phyloP scores from a whole-genome alignment of 2,329 filamentous ascomycete genomes.

The Cladophialophora yegresii region DNA sequence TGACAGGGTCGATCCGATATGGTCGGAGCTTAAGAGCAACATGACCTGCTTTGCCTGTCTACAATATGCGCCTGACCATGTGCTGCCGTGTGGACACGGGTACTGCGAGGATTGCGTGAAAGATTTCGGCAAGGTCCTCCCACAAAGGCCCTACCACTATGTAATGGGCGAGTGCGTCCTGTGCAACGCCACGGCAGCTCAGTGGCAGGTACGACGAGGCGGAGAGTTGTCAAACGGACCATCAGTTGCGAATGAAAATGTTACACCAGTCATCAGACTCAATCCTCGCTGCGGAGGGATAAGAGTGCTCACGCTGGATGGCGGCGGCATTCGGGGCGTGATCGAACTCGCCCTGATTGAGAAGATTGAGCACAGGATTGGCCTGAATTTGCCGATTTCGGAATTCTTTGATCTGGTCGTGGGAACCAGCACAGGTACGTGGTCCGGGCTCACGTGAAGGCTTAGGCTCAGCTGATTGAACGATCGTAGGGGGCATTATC shows the following conservation, averaged over 20 bases:
- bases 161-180: conserved; percentile 1
- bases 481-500: conserved; percentile 4
- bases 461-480: neutral
- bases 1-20: neutral
- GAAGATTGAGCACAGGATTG: conserved; percentile 10
- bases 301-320: conserved; percentile 7
- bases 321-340: conserved; percentile 5
- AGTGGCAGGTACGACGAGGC: neutral
- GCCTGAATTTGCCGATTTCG: conserved; percentile 1
- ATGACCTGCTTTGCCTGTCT: conserved; percentile 14
- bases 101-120: conserved; percentile 10
- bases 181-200: neutral
- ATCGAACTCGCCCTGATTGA: conserved; percentile 6
- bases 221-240: too few species aligned
- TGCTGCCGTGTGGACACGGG: conserved; percentile 8
- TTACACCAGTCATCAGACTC: neutral
- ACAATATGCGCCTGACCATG: conserved; percentile 9
- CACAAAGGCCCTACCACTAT: conserved; percentile 6
- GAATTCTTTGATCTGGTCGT: conserved; percentile 12
- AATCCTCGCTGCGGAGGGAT: conserved; percentile 9
- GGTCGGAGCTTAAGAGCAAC: conserved; percentile 6
- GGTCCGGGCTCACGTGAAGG: neutral
- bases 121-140: conserved; percentile 2
- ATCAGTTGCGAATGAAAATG: neutral
- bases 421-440: conserved; percentile 9